Percentiles rank a stretch among this genome's conserved stretches.
These are phyloP conservation scores for Nannochloris sp. DNA, from an alignment of 139 green algal genomes.

Conservation along the genomic window DNA sequence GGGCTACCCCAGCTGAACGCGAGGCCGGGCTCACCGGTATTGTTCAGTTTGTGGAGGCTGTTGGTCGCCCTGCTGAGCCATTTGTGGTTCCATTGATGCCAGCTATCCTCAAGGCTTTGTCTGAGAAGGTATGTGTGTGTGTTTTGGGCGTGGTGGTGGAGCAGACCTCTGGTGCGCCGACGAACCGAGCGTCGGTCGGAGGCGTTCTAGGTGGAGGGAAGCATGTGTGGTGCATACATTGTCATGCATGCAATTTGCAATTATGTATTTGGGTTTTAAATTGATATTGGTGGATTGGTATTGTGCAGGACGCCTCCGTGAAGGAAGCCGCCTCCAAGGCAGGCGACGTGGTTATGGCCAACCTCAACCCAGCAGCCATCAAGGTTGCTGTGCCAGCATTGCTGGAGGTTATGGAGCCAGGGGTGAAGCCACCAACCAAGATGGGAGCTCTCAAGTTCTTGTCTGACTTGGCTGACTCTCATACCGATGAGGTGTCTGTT, in stretches of 20 bases:
- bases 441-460: slow-evolving; percentile 55
- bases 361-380: slow-evolving; percentile 40
- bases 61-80: slow-evolving; percentile 37
- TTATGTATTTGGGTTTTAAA: background rate
- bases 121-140: slow-evolving; percentile 51
- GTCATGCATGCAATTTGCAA: background rate
- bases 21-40: slow-evolving; percentile 5
- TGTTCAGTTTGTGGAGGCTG: background rate
- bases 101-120: slow-evolving; percentile 44
- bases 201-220: background rate
- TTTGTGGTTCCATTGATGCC: slow-evolving; percentile 54
- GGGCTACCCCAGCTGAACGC: background rate
- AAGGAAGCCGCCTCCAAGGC: slow-evolving; percentile 39
- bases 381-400: slow-evolving; percentile 45
- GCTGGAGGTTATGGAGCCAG: slow-evolving; percentile 52
- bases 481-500: slow-evolving; percentile 44
- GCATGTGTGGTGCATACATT: background rate
- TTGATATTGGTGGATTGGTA: background rate
- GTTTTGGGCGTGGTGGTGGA: background rate
- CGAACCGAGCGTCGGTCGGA: background rate
- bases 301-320: slow-evolving; percentile 33
- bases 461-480: slow-evolving; percentile 35
- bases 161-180: background rate
- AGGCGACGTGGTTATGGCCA: slow-evolving; percentile 24
- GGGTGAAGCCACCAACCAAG: slow-evolving; percentile 69